Evolutionary conservation across 2,329 filamentous ascomycete species (phyloP), one percentile per base, ranked within the genome.

Genomic region (Penicillium sp.): DNA sequence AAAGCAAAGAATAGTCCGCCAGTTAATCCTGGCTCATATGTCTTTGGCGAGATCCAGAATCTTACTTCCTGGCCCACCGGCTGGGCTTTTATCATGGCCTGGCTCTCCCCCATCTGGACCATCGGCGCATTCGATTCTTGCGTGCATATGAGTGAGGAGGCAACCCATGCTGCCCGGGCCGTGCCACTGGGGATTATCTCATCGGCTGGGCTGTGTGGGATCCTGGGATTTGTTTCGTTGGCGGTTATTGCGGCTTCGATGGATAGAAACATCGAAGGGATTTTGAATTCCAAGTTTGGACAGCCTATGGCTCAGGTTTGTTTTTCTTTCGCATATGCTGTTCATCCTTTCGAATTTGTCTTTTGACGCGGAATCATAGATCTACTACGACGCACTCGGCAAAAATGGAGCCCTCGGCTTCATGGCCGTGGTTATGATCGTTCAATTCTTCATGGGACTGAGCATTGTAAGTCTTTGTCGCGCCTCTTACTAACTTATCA

Each of bases 71-170:
- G 84, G 81, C 80, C 81, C 2, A 75, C 74, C 0, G 79, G 80
- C 1, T 83, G 81, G 79, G 73, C 81, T 0, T 86, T 85, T 59
- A 83, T 86, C 72, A 69, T 86, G 4, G 73, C 81, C 0, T 86
- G 83, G 81, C 72, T 86, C 13, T 78, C 76, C 23, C 84, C 84
- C 0, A 85, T 87, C 57, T 87, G 84, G 84, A 83, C 82, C 0
- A 74, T 74, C 42, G 73, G 73, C 0, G 78, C 75, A 1, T 84
- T 84, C 55, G 82, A 85, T 63, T 79, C 77, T 1, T 84, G 81
- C 52, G 80, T 82, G 9, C 80, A 84, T 61, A 84, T 86, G 76
- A 80, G 78, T 38, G 84, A 86, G 67, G 83, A 86, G 65, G 83
- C 83, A 0, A 73, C 79, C 36, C 84, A 86, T 68, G 84, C 84